Evolutionary conservation across 441 rosid genomes (phyloP).

Genomic region (Viola pubescens): DNA sequence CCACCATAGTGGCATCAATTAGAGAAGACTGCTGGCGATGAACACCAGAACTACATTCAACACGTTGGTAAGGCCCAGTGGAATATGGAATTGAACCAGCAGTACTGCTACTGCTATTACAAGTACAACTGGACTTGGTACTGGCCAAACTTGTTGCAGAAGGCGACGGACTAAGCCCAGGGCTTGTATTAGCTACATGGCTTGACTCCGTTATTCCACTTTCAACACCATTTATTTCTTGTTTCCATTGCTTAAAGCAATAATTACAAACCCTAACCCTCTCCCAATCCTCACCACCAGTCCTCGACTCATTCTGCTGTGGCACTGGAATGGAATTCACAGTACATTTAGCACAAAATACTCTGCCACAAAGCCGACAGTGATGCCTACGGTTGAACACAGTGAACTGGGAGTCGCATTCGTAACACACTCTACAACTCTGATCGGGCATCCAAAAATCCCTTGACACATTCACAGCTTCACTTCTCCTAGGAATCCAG

Average conservation of each 20-base stretch:
- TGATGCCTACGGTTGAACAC: constrained; percentile 77
- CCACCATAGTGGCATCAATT: constrained; percentile 35
- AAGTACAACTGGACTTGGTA: constrained; percentile 45
- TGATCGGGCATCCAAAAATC: constrained; percentile 99
- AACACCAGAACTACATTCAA: constrained; percentile 38
- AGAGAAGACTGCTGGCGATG: constrained; percentile 36
- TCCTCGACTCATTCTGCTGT: constrained; percentile 30
- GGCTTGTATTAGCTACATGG: constrained; percentile 24
- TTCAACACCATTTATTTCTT: constrained; percentile 30
- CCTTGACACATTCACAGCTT: constrained; percentile 63
- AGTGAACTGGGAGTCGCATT: constrained; percentile 75
- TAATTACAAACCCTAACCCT: constrained; percentile 82
- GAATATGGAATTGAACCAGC: constrained; percentile 50
- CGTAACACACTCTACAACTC: constrained; percentile 91
- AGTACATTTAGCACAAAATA: constrained; percentile 89
- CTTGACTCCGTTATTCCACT: constrained; percentile 26
- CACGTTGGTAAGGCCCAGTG: constrained; percentile 43
- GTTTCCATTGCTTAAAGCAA: constrained; percentile 79
- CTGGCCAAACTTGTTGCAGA: constrained; percentile 56
- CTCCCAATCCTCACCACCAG: constrained; percentile 51
- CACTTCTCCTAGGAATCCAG: constrained; percentile 66
- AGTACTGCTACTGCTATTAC: constrained; percentile 45
- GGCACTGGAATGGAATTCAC: constrained; percentile 55
- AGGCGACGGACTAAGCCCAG: constrained; percentile 48
- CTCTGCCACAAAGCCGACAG: constrained; percentile 78